These are phyloP conservation scores for Trichophyton benhamiae DNA, from an alignment of 2,329 filamentous ascomycete species.

Conservation along the genomic window DNA sequence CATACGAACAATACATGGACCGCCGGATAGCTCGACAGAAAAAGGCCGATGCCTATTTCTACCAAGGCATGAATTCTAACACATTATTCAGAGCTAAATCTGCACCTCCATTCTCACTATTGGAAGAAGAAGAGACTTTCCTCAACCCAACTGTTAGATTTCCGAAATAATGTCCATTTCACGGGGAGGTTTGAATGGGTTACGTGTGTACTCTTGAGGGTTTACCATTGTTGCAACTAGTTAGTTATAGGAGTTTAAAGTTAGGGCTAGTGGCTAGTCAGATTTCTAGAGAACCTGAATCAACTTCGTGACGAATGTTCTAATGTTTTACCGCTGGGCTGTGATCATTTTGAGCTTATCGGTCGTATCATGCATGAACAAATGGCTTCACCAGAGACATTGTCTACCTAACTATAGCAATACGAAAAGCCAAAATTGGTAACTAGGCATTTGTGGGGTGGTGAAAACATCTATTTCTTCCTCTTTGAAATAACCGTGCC, in stretches of 20 bases:
- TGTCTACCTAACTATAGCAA: neutral
- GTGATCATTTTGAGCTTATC: no score
- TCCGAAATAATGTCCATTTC: neutral
- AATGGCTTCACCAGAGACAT: no score
- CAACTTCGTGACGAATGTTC: no score
- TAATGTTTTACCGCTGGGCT: no score
- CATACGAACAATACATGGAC: neutral
- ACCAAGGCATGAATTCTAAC: neutral
- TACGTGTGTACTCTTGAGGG: no score
- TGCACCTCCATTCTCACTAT: neutral
- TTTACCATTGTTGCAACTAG: no score
- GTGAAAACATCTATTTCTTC: neutral
- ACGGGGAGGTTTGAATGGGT: neutral
- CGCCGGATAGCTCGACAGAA: neutral
- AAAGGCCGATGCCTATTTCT: slow-evolving; percentile 1
- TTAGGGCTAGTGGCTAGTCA: no score
- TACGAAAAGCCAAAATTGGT: neutral
- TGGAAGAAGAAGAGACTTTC: neutral
- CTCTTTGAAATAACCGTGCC: slow-evolving; percentile 45
- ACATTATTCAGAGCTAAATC: slow-evolving; percentile 4
- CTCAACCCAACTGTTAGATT: slow-evolving; percentile 1
- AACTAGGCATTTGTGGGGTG: neutral
- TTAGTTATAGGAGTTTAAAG: no score
- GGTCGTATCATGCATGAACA: no score
- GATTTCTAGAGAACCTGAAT: no score